Percentiles rank a stretch among this genome's conserved stretches.
These are phyloP conservation scores for Penicillium brasilianum DNA, from an alignment of 2,329 filamentous ascomycete genomes.

Conservation along the genomic window DNA sequence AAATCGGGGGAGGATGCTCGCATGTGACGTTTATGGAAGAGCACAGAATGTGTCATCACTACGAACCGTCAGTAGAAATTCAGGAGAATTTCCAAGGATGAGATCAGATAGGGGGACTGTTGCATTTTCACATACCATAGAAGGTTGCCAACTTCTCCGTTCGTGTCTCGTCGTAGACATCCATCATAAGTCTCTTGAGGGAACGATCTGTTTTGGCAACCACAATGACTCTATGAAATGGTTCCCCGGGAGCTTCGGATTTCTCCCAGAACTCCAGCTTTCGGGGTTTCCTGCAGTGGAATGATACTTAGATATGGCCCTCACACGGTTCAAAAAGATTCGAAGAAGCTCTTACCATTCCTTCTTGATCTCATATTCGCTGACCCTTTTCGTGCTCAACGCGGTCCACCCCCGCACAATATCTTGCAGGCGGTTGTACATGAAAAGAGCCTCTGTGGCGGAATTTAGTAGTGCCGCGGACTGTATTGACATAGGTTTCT, in stretches of 20 bases:
- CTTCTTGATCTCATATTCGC: constrained; percentile 1
- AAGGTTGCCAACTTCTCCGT: background rate
- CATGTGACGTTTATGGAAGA: constrained; percentile 1
- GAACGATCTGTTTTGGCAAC: constrained; percentile 3
- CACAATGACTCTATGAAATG: background rate
- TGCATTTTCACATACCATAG: background rate
- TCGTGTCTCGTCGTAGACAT: background rate
- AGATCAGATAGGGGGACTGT: background rate
- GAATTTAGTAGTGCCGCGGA: background rate
- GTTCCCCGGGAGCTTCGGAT: background rate
- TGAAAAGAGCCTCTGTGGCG: background rate
- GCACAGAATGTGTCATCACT: constrained; percentile 1
- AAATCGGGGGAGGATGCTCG: background rate
- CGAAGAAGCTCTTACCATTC: background rate
- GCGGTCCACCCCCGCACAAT: background rate
- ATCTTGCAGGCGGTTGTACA: constrained; percentile 7
- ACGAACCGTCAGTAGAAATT: background rate
- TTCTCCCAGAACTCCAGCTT: constrained; percentile 4
- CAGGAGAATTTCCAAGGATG: background rate
- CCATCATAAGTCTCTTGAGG: constrained; percentile 6
- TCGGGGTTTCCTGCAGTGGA: background rate
- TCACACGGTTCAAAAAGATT: background rate
- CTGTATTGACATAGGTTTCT: background rate
- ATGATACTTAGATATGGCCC: background rate
- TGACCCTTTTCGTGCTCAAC: background rate